Evolutionary conservation across 805 yeast species (phyloP).

Genomic region (Ogataea chonburiensis): DNA sequence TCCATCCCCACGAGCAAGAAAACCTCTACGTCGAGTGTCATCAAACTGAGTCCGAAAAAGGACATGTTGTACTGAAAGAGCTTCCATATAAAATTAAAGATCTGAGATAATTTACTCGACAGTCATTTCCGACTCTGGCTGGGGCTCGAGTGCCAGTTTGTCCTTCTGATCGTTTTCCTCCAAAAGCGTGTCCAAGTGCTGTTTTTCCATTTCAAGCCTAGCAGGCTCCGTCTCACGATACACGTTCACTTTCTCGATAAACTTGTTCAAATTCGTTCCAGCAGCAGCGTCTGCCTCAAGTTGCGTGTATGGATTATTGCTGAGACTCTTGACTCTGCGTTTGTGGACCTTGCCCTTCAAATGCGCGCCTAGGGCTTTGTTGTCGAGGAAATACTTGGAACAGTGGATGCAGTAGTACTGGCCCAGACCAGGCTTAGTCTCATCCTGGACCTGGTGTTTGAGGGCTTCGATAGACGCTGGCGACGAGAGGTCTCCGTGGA

Average conservation of each 20-base stretch:
- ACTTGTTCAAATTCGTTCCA: conserved; percentile 72
- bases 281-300: conserved; percentile 90
- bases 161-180: conserved; percentile 36
- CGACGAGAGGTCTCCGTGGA: conserved; percentile 69
- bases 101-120: conserved; percentile 35
- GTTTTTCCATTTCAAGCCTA: conserved; percentile 43
- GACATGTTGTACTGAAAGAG: conserved; percentile 50
- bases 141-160: conserved; percentile 24
- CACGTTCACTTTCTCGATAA: conserved; percentile 59
- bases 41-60: conserved; percentile 31
- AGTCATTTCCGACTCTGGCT: conserved; percentile 21
- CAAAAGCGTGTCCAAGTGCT: conserved; percentile 26
- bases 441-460: conserved; percentile 84
- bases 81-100: conserved; percentile 51
- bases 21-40: conserved; percentile 50
- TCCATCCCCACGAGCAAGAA: conserved; percentile 60
- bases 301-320: conserved; percentile 78
- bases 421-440: conserved; percentile 89
- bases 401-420: conserved; percentile 94
- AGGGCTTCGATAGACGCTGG: conserved; percentile 61
- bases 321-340: conserved; percentile 76
- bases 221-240: conserved; percentile 51
- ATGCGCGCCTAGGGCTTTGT: conserved; percentile 70
- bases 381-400: conserved; percentile 86
- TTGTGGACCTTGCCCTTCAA: conserved; percentile 76